Conservation (phyloP, 2,329 filamentous ascomycete species). For the Fusarium agapanthi region DNA sequence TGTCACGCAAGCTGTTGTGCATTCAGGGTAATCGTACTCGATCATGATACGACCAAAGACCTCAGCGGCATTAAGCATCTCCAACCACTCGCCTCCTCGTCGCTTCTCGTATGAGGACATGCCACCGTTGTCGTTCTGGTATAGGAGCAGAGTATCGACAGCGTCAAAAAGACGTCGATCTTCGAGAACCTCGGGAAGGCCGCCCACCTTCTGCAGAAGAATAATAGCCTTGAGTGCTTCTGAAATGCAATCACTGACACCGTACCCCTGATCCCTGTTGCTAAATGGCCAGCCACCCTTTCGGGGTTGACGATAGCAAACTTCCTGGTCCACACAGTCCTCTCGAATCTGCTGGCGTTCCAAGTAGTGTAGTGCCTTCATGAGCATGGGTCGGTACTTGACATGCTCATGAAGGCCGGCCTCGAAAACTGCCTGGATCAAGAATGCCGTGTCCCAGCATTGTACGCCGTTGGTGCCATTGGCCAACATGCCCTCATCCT, state of each 20-base stretch:
- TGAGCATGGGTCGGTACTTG: constrained; percentile 84
- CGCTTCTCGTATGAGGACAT: constrained; percentile 90
- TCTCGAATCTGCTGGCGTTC: constrained; percentile 92
- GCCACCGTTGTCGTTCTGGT: constrained; percentile 87
- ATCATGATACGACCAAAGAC: constrained; percentile 98
- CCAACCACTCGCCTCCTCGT: constrained; percentile 79
- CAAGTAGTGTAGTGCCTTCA: constrained; percentile 83
- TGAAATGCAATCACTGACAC: constrained; percentile 92
- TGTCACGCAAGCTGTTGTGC: constrained; percentile 93
- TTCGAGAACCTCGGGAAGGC: constrained; percentile 77
- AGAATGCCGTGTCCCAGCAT: constrained; percentile 93
- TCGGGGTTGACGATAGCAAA: constrained; percentile 87
- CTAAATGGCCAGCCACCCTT: constrained; percentile 98
- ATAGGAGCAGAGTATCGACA: constrained; percentile 88
- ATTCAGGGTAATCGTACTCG: constrained; percentile 98
- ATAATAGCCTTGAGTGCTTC: constrained; percentile 90
- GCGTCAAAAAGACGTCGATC: constrained; percentile 85
- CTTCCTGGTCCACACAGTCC: constrained; percentile 77
- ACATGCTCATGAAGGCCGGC: constrained; percentile 80
- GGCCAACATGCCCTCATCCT: constrained; percentile 88
- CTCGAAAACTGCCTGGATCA: constrained; percentile 83
- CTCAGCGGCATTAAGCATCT: constrained; percentile 92
- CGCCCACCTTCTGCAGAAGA: constrained; percentile 79
- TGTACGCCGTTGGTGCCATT: constrained; percentile 99
- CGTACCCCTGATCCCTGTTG: constrained; percentile 91